Evolutionary conservation across 805 yeast species (phyloP).

Genomic region (Yarrowia hollandica): DNA sequence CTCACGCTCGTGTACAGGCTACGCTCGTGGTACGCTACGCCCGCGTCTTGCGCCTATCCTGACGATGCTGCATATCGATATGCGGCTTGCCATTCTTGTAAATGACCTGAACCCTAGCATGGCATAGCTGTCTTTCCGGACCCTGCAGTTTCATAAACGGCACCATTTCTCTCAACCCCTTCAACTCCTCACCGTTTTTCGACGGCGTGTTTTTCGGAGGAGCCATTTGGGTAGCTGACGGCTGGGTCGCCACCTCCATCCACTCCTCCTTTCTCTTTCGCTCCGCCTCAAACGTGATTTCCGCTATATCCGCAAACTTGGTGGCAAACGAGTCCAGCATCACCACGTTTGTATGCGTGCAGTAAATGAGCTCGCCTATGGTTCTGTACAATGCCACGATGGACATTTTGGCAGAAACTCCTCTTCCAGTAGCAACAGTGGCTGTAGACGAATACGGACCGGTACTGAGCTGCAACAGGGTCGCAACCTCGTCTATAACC

Average conservation of each 20-base stretch:
- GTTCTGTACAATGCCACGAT: background rate
- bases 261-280: background rate
- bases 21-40: too few species aligned
- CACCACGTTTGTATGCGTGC: background rate
- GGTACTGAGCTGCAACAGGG: background rate
- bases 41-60: conserved; percentile 7
- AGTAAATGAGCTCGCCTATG: background rate
- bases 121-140: conserved; percentile 2
- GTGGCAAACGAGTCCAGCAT: conserved; percentile 14
- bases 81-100: conserved; percentile 11
- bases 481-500: conserved; percentile 15
- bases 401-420: background rate
- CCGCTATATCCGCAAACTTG: conserved; percentile 4
- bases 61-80: conserved; percentile 18
- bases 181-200: background rate
- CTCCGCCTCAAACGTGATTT: conserved; percentile 4
- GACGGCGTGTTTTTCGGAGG: background rate
- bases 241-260: conserved; percentile 9
- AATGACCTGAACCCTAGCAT: conserved; percentile 7
- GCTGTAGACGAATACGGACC: conserved; percentile 7
- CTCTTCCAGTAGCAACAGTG: background rate
- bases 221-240: background rate
- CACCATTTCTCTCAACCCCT: background rate
- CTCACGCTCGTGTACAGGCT: too few species aligned
- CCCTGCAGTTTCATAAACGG: conserved; percentile 21